A percentile compares a stretch with the other conserved stretches of the same genome.
Evolutionary conservation across 2,329 filamentous ascomycete genomes (phyloP).

Genomic region (Bipolaris bicolor): DNA sequence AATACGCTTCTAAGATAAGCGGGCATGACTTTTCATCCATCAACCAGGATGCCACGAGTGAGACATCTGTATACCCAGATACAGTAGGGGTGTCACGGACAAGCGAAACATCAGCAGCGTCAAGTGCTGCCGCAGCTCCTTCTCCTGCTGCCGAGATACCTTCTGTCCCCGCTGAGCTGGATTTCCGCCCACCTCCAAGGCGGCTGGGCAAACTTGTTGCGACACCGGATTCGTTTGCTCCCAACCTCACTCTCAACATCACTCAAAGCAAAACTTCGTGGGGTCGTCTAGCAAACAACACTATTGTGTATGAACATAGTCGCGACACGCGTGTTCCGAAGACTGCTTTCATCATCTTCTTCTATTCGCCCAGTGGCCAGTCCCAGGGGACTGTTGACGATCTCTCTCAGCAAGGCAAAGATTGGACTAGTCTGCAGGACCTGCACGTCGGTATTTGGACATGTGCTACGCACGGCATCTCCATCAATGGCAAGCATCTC

Average conservation of each 20-base stretch:
- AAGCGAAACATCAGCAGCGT: constrained; percentile 22
- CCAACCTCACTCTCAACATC: constrained; percentile 67
- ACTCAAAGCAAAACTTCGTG: constrained; percentile 74
- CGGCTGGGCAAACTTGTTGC: constrained; percentile 71
- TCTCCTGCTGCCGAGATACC: constrained; percentile 30
- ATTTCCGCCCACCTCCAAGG: constrained; percentile 49
- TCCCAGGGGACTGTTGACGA: constrained; percentile 65
- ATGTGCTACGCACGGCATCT: constrained; percentile 76
- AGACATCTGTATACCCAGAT: constrained; percentile 35
- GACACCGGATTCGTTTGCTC: constrained; percentile 68
- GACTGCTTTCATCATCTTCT: constrained; percentile 75
- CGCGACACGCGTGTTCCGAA: constrained; percentile 78
- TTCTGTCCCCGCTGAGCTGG: constrained; percentile 30
- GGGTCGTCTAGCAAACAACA: constrained; percentile 75
- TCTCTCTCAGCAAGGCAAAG: constrained; percentile 54
- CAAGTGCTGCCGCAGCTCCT: constrained; percentile 21
- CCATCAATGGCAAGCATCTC: constrained; percentile 74
- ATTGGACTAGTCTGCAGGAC: constrained; percentile 60
- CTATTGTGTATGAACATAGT: constrained; percentile 66
- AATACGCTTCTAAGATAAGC: constrained; percentile 55
- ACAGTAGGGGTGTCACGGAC: constrained; percentile 36
- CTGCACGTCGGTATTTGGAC: constrained; percentile 77
- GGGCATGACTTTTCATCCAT: constrained; percentile 50
- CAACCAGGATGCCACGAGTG: constrained; percentile 23
- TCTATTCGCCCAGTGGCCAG: constrained; percentile 66